Percentiles rank a stretch among this genome's conserved stretches.
phyloP scores from a whole-genome alignment of 202 grass and related monocot genomes.

The Zizania palustris region DNA sequence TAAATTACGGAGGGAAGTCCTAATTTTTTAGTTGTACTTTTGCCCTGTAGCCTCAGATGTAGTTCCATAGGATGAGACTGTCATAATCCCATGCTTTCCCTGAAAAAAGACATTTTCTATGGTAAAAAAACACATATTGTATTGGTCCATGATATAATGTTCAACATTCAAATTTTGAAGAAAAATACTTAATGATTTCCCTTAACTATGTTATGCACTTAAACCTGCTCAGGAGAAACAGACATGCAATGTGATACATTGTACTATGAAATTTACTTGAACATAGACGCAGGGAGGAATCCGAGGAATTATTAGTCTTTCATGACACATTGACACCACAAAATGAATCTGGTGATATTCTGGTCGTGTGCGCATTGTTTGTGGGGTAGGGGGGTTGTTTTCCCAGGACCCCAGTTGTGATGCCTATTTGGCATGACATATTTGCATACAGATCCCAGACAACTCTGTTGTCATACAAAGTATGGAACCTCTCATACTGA shows the following conservation, averaged over 20 bases:
- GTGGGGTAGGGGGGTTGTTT: neutral
- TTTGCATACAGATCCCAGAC: neutral
- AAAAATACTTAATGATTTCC: neutral
- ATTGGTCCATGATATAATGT: neutral
- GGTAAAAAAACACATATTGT: neutral
- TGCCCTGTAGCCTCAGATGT: neutral
- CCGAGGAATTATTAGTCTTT: conserved; percentile 4
- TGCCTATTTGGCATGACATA: neutral
- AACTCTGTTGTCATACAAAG: conserved; percentile 21
- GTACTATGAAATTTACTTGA: neutral
- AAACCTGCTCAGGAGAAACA: neutral
- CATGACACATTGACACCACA: neutral
- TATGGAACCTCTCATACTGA: neutral
- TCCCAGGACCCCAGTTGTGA: neutral
- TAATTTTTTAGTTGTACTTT: neutral
- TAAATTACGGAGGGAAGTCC: neutral
- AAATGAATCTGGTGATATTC: neutral
- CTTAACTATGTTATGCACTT: too few relatives aligned
- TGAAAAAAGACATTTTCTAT: neutral
- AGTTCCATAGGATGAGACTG: neutral
- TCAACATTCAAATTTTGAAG: conserved; percentile 2
- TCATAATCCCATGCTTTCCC: neutral
- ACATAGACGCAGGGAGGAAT: conserved; percentile 1
- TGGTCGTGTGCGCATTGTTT: neutral
- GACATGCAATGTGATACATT: neutral